Evolutionary conservation across 2,329 filamentous ascomycete genomes (phyloP), one percentile per base, ranked within the genome.

Genomic region (Conoideocrella luteorostrata): DNA sequence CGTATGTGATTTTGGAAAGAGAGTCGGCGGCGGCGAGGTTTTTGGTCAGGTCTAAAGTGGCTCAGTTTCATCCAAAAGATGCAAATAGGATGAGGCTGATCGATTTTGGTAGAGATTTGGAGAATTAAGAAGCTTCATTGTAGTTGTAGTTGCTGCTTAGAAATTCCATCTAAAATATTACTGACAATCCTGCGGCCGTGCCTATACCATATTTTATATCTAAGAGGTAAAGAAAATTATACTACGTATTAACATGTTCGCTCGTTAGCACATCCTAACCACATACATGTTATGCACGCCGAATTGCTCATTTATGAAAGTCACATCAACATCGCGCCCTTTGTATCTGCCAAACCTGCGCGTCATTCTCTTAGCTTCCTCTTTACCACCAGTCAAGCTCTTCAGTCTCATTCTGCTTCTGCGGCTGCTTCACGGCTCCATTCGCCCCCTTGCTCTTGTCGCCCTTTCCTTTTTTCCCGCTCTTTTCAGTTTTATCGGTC

Each of bases 21-120:
- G 81, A 84, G 54, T 78, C 79, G 36, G 78, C 80, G 3, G 77
- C 78, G 11, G 76, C 75, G 3, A 72, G 80, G 49, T 84, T 84
- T 53, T 64, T 84, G 18, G 77, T 84, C 26, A 65, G 80, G 44
- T 80, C 78, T 29, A 82, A 82, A 54, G 79, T 82, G 32, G 81
- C 81, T 3, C 74, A 80, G 52, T 82, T 84, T 52, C 79, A 85
- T 52, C 79, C 78, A 3, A 75, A 69, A 49, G 80, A 84, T 61
- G 78, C 80, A 12, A 75, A 68, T 33, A 72, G 65, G 56, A 60
- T 85, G 41, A 71, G 75, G 39, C 59, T 84, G 37, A 62, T 84
- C 37, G 79, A 84, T 58, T 84, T 83, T 67, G 80, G 79, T 13
- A 72, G 75, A 46, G 79, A 82, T 50, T 56, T 84, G 48, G 78